Conservation (phyloP, 805 yeast genomes). For the Candida koratica region DNA sequence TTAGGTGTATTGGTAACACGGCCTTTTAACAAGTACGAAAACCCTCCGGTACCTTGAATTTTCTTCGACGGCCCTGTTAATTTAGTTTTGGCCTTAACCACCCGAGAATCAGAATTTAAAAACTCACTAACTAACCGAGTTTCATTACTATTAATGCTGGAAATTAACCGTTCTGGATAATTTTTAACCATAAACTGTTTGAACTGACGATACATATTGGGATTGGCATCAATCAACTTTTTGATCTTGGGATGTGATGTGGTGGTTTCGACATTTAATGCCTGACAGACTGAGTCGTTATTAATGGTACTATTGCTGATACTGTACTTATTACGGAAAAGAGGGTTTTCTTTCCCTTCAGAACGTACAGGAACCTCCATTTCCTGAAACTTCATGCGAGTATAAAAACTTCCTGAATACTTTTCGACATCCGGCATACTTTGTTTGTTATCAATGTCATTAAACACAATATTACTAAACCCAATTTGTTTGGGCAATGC, state of each 20-base stretch:
- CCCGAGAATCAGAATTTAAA: slow-evolving; percentile 19
- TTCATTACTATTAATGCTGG: slow-evolving; percentile 20
- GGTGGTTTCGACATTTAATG: slow-evolving; percentile 28
- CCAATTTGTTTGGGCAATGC: slow-evolving; percentile 62
- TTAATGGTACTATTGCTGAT: slow-evolving; percentile 16
- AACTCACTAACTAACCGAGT: slow-evolving; percentile 32
- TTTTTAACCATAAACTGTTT: slow-evolving; percentile 50
- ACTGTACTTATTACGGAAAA: slow-evolving; percentile 35
- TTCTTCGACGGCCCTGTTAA: slow-evolving; percentile 6
- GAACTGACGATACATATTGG: slow-evolving; percentile 49
- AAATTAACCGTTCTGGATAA: slow-evolving; percentile 38
- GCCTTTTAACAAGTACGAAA: slow-evolving; percentile 66
- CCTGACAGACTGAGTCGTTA: slow-evolving; percentile 27
- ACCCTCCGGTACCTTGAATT: slow-evolving; percentile 73
- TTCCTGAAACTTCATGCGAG: slow-evolving; percentile 65
- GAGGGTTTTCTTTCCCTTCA: slow-evolving; percentile 34
- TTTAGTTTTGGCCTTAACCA: slow-evolving; percentile 20
- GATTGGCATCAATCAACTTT: slow-evolving; percentile 37
- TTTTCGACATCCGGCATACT: slow-evolving; percentile 71
- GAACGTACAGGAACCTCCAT: slow-evolving; percentile 49
- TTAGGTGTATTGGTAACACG: slow-evolving; percentile 66
- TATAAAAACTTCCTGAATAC: slow-evolving; percentile 55
- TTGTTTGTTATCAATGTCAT: slow-evolving; percentile 63
- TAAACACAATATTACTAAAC: slow-evolving; percentile 55
- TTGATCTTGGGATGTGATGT: slow-evolving; percentile 28